Conservation (phyloP, 306 rosid species). For the Argentina anserina region DNA sequence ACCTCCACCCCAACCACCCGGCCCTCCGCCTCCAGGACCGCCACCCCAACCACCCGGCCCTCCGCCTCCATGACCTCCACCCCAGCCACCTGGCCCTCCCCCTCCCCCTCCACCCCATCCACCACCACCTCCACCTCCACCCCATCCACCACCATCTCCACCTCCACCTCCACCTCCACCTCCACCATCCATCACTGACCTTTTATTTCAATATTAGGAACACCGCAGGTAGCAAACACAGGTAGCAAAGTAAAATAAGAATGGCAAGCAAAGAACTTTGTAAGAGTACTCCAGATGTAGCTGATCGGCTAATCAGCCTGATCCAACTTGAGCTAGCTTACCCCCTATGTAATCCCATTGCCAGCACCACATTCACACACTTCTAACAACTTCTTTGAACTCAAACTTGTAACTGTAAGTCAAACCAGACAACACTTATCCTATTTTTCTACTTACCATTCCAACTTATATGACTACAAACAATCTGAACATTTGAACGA, state of each 20-base stretch:
- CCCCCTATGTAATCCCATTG: background rate
- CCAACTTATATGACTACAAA: constrained; percentile 1
- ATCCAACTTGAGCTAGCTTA: constrained; percentile 15
- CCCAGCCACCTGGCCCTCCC: constrained; percentile 37
- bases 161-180: constrained; percentile 7
- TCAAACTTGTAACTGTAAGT: constrained; percentile 32
- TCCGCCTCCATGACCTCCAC: constrained; percentile 24
- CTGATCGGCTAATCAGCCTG: background rate
- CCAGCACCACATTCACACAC: background rate
- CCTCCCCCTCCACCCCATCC: constrained; percentile 17
- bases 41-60: constrained; percentile 20
- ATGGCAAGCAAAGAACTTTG: constrained; percentile 12
- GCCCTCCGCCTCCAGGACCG: constrained; percentile 25
- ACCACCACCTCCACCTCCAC: constrained; percentile 32
- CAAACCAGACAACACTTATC: constrained; percentile 27
- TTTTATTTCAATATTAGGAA: background rate
- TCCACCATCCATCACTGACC: constrained; percentile 42
- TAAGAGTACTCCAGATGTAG: background rate
- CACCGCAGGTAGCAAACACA: background rate
- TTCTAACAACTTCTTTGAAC: background rate
- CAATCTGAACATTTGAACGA: background rate
- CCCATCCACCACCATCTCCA: constrained; percentile 14
- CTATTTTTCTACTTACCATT: constrained; percentile 29
- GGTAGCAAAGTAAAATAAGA: background rate
- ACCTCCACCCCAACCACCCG: constrained; percentile 43